Base-by-base conservation (phyloP, 2,329 filamentous ascomycete genomes). In the Pseudocercospora eumusae region DNA sequence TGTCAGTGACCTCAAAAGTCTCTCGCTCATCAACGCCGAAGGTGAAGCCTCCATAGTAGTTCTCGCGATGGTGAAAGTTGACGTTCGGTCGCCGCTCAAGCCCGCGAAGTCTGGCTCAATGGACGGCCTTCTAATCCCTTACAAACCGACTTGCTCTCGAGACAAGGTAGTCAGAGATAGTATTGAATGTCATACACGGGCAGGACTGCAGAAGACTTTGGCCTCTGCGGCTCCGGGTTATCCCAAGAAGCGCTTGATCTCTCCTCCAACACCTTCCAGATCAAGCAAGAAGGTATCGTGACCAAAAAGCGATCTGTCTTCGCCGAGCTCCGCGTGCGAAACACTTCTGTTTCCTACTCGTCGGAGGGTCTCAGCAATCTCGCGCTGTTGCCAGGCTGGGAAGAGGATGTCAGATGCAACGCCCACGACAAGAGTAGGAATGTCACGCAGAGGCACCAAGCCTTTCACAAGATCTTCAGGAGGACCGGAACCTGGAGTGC, bases 271-370 rank as follows among this genome's bases (percentile, higher is more conserved):
- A 69, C 96, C 90, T 78, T 96, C 88, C 61, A 98, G 78, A 77
- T 99, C 95, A 47, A 99, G 79, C 72, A 99, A 77, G 75, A 99
- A 99, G 0, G 93, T 98, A 74, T 99, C 95, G 73, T 99, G 95
- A 0, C 95, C 95, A 75, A 99, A 99, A 70, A 96, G 78, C 71
- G 92, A 96, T 77, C 95, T 86, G 78, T 98, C 92, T 79, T 98
- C 92, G 33, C 93, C 95, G 55, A 99, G 80, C 79, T 99, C 95
- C 13, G 95, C 85, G 76, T 99, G 92, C 49, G 87, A 88, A 0
- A 99, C 93, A 31, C 84, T 86, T 64, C 85, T 82, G 72, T 96
- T 98, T 0, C 95, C 95, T 0, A 84, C 85, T 33, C 85, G 83
- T 63, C 87, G 85, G 66, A 99, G 80, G 2, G 93, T 89, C 72